phyloP scores from a whole-genome alignment of 805 yeast species.

The Ogataea neopini region DNA sequence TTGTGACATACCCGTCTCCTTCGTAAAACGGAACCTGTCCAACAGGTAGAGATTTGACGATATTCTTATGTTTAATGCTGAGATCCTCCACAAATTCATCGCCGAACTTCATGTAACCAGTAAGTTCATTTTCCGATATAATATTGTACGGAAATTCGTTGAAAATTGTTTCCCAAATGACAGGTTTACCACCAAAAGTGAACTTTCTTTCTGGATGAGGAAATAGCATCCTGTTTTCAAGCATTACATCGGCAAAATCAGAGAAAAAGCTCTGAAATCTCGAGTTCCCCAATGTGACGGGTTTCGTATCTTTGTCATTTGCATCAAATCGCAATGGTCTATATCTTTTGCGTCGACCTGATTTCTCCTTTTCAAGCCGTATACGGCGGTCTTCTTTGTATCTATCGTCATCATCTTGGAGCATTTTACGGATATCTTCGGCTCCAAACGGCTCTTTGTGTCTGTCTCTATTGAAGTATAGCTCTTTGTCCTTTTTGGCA shows the following conservation, averaged over 20 bases:
- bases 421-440: conserved; percentile 15
- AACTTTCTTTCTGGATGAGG: conserved; percentile 23
- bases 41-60: conserved; percentile 49
- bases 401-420: conserved; percentile 17
- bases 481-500: conserved; percentile 10
- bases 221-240: conserved; percentile 16
- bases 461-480: conserved; percentile 14
- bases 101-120: conserved; percentile 28
- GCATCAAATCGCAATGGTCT: conserved; percentile 1
- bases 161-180: conserved; percentile 24
- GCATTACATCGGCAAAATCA: conserved; percentile 14
- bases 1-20: conserved; percentile 39
- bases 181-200: conserved; percentile 24
- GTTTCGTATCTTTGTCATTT: conserved; percentile 4
- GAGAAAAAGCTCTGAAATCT: conserved; percentile 7
- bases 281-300: conserved; percentile 3
- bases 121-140: conserved; percentile 14
- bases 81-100: conserved; percentile 46
- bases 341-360: background rate
- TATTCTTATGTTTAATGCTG: conserved; percentile 46
- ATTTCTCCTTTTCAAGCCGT: conserved; percentile 3
- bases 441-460: conserved; percentile 16
- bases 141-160: conserved; percentile 20
- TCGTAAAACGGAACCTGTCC: conserved; percentile 25
- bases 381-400: conserved; percentile 13